A percentile compares a stretch with the other conserved stretches of the same genome.
phyloP scores from a whole-genome alignment of 805 yeast species.

The Kodamaea hsintzibuensis region DNA sequence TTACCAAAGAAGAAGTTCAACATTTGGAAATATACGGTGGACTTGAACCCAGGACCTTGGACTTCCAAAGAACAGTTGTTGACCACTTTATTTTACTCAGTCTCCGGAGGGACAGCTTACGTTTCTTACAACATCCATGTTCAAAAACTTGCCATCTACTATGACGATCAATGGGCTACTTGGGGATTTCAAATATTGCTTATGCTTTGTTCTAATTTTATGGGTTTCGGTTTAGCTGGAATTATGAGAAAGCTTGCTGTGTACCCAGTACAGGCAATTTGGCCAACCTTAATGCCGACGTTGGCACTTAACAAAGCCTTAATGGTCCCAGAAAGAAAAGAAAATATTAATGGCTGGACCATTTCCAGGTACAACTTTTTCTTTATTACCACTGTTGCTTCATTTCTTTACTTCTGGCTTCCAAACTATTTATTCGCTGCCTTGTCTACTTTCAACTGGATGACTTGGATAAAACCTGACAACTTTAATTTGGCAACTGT shows the following conservation, averaged over 20 bases:
- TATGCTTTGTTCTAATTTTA: constrained; percentile 23
- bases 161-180: constrained; percentile 29
- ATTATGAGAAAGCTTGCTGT: constrained; percentile 38
- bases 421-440: constrained; percentile 29
- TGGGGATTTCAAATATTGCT: constrained; percentile 27
- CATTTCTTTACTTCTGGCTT: constrained; percentile 31
- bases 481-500: constrained; percentile 25
- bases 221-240: constrained; percentile 35
- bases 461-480: constrained; percentile 31
- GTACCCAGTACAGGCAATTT: constrained; percentile 51
- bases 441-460: constrained; percentile 30
- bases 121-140: constrained; percentile 13
- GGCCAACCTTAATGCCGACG: constrained; percentile 48
- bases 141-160: constrained; percentile 19
- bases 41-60: constrained; percentile 66
- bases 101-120: constrained; percentile 29
- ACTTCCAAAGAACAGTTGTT: constrained; percentile 65
- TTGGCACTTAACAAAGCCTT: constrained; percentile 31
- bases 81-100: constrained; percentile 47
- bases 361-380: constrained; percentile 26
- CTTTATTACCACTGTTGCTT: constrained; percentile 13
- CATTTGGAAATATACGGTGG: constrained; percentile 36
- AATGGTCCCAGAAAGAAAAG: constrained; percentile 25
- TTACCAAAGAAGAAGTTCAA: constrained; percentile 36
- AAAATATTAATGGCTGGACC: constrained; percentile 34